These are phyloP conservation scores for Candida tibetensis DNA, from an alignment of 805 yeast genomes.

Conservation along the genomic window DNA sequence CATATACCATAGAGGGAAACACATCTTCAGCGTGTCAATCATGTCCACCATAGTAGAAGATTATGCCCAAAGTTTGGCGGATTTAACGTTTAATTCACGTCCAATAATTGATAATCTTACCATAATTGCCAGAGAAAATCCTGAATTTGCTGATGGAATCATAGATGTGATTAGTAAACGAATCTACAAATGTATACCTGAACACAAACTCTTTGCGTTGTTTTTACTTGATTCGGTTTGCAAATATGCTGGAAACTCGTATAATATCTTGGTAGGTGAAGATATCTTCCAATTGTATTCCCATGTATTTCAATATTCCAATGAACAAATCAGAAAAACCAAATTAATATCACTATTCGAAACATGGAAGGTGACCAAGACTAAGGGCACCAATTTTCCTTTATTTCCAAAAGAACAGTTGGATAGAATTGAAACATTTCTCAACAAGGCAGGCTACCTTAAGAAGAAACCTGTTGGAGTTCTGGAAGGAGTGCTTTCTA, in stretches of 20 bases:
- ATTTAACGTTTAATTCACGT: conserved; percentile 81
- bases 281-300: conserved; percentile 69
- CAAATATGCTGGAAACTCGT: conserved; percentile 88
- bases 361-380: conserved; percentile 78
- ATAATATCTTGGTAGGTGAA: conserved; percentile 72
- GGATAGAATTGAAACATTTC: conserved; percentile 68
- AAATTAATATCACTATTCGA: conserved; percentile 75
- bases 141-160: conserved; percentile 71
- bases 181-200: conserved; percentile 73
- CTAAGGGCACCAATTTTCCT: conserved; percentile 57
- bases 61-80: conserved; percentile 66
- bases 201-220: conserved; percentile 77
- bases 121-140: conserved; percentile 80
- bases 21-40: too few relatives aligned
- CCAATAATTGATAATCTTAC: conserved; percentile 88
- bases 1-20: too few relatives aligned
- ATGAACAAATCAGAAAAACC: conserved; percentile 62
- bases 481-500: conserved; percentile 15
- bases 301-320: conserved; percentile 73
- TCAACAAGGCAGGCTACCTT: conserved; percentile 37
- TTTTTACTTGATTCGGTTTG: conserved; percentile 89
- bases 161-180: conserved; percentile 72
- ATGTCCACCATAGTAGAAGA: conserved; percentile 39
- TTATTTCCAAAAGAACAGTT: conserved; percentile 71
- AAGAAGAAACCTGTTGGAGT: conserved; percentile 11